Conservation (phyloP, 2,329 filamentous ascomycete genomes). For the Fusarium sp. region DNA sequence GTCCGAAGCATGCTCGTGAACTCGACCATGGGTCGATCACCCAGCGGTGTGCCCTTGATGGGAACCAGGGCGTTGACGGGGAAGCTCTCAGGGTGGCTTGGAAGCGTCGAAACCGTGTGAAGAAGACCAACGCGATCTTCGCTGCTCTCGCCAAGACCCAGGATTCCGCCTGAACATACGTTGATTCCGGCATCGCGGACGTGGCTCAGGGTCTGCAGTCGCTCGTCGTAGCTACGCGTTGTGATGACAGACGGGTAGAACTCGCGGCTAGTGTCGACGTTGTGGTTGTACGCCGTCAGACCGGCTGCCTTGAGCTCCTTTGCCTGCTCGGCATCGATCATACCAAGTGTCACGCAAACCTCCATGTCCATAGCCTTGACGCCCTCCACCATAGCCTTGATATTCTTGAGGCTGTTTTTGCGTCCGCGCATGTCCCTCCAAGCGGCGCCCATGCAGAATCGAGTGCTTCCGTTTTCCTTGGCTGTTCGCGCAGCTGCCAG, state of each 20-base stretch:
- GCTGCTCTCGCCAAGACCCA: slow-evolving; percentile 84
- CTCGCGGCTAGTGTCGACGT: slow-evolving; percentile 89
- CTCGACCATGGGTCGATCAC: slow-evolving; percentile 77
- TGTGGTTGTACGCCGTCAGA: slow-evolving; percentile 94
- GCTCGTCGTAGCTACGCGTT: slow-evolving; percentile 88
- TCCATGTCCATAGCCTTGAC: slow-evolving; percentile 89
- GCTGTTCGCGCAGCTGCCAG: slow-evolving; percentile 82
- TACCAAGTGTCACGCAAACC: slow-evolving; percentile 91
- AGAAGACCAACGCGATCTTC: slow-evolving; percentile 86
- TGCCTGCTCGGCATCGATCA: slow-evolving; percentile 87
- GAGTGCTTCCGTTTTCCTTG: slow-evolving; percentile 85
- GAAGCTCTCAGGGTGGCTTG: slow-evolving; percentile 88
- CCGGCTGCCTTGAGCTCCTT: slow-evolving; percentile 85
- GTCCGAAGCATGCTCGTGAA: slow-evolving; percentile 86
- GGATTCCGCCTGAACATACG: slow-evolving; percentile 89
- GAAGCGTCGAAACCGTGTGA: slow-evolving; percentile 84
- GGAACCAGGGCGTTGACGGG: slow-evolving; percentile 92
- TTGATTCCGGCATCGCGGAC: slow-evolving; percentile 89
- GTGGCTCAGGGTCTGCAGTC: slow-evolving; percentile 80
- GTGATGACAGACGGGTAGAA: slow-evolving; percentile 90
- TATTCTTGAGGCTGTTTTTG: slow-evolving; percentile 84
- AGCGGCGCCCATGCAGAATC: slow-evolving; percentile 95
- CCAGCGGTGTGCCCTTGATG: slow-evolving; percentile 89
- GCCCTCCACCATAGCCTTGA: slow-evolving; percentile 87
- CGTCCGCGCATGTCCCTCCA: slow-evolving; percentile 95